Evolutionary conservation across 2,329 filamentous ascomycete genomes (phyloP), one percentile per base, ranked within the genome.

Genomic region (Lasiodiplodia hormozganensis): DNA sequence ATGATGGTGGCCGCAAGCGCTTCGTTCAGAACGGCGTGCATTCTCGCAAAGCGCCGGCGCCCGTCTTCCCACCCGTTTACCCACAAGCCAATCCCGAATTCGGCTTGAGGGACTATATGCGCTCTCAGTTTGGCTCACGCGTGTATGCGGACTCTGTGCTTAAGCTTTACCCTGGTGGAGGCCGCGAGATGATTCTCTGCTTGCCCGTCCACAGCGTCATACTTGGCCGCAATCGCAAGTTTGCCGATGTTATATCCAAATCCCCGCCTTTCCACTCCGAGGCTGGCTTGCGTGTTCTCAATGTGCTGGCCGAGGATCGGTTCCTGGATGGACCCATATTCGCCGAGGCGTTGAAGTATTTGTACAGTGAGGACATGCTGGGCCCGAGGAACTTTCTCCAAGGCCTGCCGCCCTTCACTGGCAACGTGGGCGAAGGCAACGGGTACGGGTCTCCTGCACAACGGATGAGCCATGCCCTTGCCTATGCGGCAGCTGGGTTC

Each of bases 401-500:
- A 43, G 76, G 76, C 12, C 66, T 80, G 7, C 69, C 64, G 8
- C 75, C 76, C 2, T 77, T 75, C 64, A 71, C 72, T 40, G 69
- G 72, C 16, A 74, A 75, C 6, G 70, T 57, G 47, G 72, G 76
- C 7, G 71, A 75, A 47, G 53, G 71, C 5, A 70, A 73, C 4
- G 68, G 70, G 8, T 74, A 73, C 28, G 73, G 70, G 38, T 76
- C 77, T 53, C 77, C 78, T 53, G 76, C 73, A 12, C 75, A 72
- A 62, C 78, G 78, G 49, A 79, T 79, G 77, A 71, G 70, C 23
- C 76, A 79, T 64, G 72, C 76, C 3, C 78, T 92, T 23, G 87
- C 88, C 28, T 91, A 91, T 73, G 85, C 89, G 56, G 88, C 89
- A 31, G 86, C 88, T 5, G 90, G 89, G 0, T 82, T 86, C 62